These are phyloP conservation scores for Exobasidium cylindrosporum DNA, from an alignment of 1,284 basidiomycete genomes.

Conservation along the genomic window DNA sequence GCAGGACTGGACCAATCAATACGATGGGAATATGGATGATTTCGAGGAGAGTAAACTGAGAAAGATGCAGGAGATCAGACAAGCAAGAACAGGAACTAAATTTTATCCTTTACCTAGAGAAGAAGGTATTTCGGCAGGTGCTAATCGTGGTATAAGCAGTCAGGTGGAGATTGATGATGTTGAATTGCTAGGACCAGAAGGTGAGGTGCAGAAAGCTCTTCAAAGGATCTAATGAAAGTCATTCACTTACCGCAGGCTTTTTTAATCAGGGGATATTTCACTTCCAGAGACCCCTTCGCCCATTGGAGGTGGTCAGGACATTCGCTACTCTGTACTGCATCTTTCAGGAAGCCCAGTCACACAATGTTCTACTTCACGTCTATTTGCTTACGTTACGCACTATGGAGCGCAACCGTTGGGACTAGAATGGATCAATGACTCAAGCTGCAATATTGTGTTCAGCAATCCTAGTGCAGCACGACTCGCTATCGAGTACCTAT, in stretches of 20 bases:
- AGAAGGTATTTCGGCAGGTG: constrained; percentile 34
- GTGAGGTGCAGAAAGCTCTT: constrained; percentile 3
- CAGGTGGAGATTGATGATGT: constrained; percentile 15
- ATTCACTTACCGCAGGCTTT: constrained; percentile 1
- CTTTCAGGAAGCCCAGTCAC: constrained; percentile 49
- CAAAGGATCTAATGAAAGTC: constrained; percentile 11
- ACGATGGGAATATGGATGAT: constrained; percentile 3
- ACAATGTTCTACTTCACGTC: constrained; percentile 51
- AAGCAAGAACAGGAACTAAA: constrained; percentile 8
- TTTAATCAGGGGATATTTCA: constrained; percentile 13
- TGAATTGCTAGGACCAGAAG: constrained; percentile 10
- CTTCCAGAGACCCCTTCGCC: constrained; percentile 12
- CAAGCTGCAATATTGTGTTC: constrained; percentile 49
- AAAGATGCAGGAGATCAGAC: neutral
- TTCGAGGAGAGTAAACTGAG: neutral
- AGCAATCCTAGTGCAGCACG: constrained; percentile 32
- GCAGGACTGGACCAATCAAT: constrained; percentile 10
- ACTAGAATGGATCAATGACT: constrained; percentile 53
- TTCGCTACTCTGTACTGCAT: constrained; percentile 43
- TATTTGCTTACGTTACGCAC: constrained; percentile 49
- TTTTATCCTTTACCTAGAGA: constrained; percentile 39
- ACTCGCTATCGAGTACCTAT: constrained; percentile 39
- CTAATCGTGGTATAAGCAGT: constrained; percentile 24
- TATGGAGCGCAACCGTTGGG: constrained; percentile 48
- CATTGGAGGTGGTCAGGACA: constrained; percentile 31